Conservation (phyloP, 768 basidiomycete species). For the Mycena crocata region DNA sequence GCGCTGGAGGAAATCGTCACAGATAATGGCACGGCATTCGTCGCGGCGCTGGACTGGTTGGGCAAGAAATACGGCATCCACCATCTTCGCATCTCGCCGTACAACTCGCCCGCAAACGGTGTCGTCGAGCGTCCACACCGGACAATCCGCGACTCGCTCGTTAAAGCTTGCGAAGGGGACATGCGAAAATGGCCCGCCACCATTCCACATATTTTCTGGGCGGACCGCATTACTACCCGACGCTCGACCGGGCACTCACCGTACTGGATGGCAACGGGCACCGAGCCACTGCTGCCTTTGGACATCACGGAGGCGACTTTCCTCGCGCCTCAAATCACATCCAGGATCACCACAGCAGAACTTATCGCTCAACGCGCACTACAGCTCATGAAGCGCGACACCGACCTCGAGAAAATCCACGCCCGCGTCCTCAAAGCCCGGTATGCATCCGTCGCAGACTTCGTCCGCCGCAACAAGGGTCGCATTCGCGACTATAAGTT, state of each 20-base stretch:
- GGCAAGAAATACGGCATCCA: neutral
- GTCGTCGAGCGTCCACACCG: neutral
- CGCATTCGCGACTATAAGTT: neutral
- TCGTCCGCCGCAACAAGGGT: no score
- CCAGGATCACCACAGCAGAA: neutral
- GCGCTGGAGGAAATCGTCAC: neutral
- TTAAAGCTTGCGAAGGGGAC: slow-evolving; percentile 1
- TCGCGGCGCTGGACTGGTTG: neutral
- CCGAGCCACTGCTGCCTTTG: neutral
- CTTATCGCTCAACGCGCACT: neutral
- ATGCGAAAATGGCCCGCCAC: neutral
- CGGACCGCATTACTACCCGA: neutral
- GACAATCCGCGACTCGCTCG: neutral
- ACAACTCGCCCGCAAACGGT: neutral
- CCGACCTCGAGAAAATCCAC: no score
- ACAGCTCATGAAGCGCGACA: neutral
- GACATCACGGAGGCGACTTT: neutral
- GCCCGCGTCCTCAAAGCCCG: no score
- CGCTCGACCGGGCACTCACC: neutral
- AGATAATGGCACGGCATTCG: slow-evolving; percentile 1
- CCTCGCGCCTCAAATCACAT: neutral
- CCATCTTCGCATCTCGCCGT: neutral
- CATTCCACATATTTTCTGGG: slow-evolving; percentile 8
- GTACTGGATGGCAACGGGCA: neutral
- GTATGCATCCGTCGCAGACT: no score